phyloP scores from a whole-genome alignment of 1,284 basidiomycete species.

The Volvariella surrecta region DNA sequence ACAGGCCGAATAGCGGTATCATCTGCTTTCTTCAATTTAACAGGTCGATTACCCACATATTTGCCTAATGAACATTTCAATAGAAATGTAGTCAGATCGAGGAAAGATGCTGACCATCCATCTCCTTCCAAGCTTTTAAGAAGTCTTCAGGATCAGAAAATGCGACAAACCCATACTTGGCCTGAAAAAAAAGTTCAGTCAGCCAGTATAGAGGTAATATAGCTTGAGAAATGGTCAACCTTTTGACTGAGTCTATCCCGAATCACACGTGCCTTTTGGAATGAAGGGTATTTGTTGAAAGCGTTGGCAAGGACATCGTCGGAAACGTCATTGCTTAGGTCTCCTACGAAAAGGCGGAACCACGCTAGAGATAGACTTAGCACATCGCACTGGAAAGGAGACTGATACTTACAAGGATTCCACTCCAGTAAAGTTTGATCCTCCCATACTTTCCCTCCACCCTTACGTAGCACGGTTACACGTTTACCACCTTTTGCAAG shows the following conservation, averaged over 20 bases:
- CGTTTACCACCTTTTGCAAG: conserved; percentile 87
- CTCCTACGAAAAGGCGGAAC: conserved; percentile 97
- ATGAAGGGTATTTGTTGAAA: conserved; percentile 88
- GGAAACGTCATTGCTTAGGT: conserved; percentile 96
- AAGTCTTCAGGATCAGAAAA: conserved; percentile 99
- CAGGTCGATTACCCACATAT: conserved; percentile 92
- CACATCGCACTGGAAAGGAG: conserved; percentile 4
- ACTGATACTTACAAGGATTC: conserved; percentile 77
- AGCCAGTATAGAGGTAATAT: neutral
- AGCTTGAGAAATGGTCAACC: conserved; percentile 31
- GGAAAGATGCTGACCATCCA: conserved; percentile 71
- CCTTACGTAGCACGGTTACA: conserved; percentile 90
- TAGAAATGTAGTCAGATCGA: conserved; percentile 5
- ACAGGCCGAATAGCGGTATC: conserved; percentile 79
- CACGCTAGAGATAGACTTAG: conserved; percentile 53
- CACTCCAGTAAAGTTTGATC: conserved; percentile 96
- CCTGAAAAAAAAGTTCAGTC: conserved; percentile 48
- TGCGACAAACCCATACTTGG: conserved; percentile 95
- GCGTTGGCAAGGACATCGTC: conserved; percentile 91
- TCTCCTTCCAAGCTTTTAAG: conserved; percentile 97
- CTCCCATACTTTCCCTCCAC: conserved; percentile 95
- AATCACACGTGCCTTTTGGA: conserved; percentile 92
- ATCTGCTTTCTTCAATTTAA: conserved; percentile 87
- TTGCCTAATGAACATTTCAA: conserved; percentile 54
- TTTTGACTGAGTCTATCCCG: conserved; percentile 87